Percentiles rank a stretch among this genome's conserved stretches.
Conservation (phyloP, 768 basidiomycete species). For the Lentinula boryana region DNA sequence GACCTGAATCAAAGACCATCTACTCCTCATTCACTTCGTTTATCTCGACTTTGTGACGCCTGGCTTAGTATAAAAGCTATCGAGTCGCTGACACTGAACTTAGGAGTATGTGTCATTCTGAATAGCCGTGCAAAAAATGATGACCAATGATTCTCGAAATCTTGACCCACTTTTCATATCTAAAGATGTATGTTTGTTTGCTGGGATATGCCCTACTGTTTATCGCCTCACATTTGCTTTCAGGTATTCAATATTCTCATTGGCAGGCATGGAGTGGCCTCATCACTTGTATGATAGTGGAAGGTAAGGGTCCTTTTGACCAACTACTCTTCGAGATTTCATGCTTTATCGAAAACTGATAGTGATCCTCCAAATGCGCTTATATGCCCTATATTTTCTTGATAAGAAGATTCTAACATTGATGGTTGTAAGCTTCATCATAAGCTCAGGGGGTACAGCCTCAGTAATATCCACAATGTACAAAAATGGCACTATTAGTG, state of each 20-base stretch:
- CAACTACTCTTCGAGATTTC: no score
- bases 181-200: neutral
- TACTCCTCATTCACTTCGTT: no score
- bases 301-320: constrained; percentile 29
- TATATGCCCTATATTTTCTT: constrained; percentile 56
- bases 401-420: constrained; percentile 42
- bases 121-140: no score
- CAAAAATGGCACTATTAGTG: neutral
- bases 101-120: neutral
- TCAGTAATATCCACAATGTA: constrained; percentile 35
- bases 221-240: neutral
- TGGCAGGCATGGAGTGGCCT: constrained; percentile 63
- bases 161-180: no score
- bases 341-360: no score
- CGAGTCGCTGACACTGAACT: no score
- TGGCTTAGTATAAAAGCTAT: no score
- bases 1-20: no score
- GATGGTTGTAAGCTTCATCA: constrained; percentile 36
- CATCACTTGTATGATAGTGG: constrained; percentile 44
- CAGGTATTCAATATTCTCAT: constrained; percentile 40
- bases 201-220: neutral
- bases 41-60: no score
- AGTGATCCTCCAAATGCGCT: constrained; percentile 18
- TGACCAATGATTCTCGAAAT: no score
- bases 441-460: constrained; percentile 32